Conservation (phyloP, 169 alveolate genomes). For the Theileria luwenshuni region DNA sequence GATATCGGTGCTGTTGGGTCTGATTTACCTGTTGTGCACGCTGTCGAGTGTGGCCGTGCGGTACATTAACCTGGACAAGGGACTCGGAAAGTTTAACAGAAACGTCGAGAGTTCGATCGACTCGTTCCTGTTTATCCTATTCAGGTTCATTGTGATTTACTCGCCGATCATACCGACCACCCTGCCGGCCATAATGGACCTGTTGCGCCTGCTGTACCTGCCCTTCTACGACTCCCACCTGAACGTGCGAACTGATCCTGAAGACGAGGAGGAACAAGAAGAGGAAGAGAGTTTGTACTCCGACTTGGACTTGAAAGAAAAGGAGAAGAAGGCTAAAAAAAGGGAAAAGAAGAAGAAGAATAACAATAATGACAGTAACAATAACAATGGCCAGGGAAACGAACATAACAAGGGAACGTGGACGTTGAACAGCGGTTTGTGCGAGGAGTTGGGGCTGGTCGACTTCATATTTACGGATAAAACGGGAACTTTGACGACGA, state of each 20-base stretch:
- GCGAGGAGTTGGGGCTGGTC: constrained; percentile 67
- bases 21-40: constrained; percentile 42
- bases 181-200: constrained; percentile 64
- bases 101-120: constrained; percentile 22
- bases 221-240: constrained; percentile 28
- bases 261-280: too few relatives aligned
- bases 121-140: constrained; percentile 42
- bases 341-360: neutral
- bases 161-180: constrained; percentile 61
- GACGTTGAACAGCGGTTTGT: constrained; percentile 47
- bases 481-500: constrained; percentile 60
- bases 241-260: too few relatives aligned
- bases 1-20: constrained; percentile 56
- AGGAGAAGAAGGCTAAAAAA: neutral
- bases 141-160: constrained; percentile 40
- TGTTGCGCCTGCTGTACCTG: constrained; percentile 34
- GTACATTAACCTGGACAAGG: constrained; percentile 32
- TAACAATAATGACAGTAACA: neutral
- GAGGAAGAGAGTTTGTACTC: neutral
- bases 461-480: constrained; percentile 66
- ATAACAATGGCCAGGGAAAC: neutral
- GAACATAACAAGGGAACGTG: constrained; percentile 28
- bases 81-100: constrained; percentile 24
- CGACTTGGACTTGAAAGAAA: neutral
- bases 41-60: constrained; percentile 50